phyloP scores from a whole-genome alignment of 2,329 filamentous ascomycete genomes.

The Diaporthe nobilis region DNA sequence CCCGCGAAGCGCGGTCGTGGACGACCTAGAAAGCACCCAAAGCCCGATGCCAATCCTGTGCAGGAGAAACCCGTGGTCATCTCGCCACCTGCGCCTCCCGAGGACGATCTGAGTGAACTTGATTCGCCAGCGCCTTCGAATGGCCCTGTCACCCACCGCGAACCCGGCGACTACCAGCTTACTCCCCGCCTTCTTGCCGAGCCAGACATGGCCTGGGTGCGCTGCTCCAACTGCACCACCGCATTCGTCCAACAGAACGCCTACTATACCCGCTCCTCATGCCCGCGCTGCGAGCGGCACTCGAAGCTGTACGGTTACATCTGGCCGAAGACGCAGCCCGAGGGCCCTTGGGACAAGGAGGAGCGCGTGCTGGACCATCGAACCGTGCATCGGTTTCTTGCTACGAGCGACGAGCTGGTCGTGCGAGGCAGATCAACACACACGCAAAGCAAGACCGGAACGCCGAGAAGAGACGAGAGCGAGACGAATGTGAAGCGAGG shows the following conservation, averaged over 20 bases:
- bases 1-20: conserved; percentile 46
- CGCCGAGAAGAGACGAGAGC: conserved; percentile 24
- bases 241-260: conserved; percentile 91
- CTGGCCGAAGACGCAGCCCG: conserved; percentile 95
- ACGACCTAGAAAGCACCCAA: conserved; percentile 52
- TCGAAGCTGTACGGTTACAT: conserved; percentile 94
- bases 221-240: conserved; percentile 85
- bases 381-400: conserved; percentile 87
- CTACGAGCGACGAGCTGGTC: conserved; percentile 75
- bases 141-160: conserved; percentile 58
- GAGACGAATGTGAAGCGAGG: conserved; percentile 17
- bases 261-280: conserved; percentile 87
- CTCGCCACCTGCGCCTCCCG: conserved; percentile 26
- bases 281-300: conserved; percentile 93
- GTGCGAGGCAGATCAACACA: conserved; percentile 57
- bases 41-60: conserved; percentile 33
- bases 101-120: background rate
- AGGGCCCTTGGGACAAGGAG: conserved; percentile 80
- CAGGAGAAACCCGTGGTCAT: background rate
- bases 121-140: background rate
- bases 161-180: conserved; percentile 85
- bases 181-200: conserved; percentile 83
- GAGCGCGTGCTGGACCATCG: conserved; percentile 85
- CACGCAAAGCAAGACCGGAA: conserved; percentile 31
- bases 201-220: conserved; percentile 85